Percentiles rank a stretch among this genome's conserved stretches.
phyloP scores from a whole-genome alignment of 495 filamentous ascomycete genomes.

The Lophium mytilinum region DNA sequence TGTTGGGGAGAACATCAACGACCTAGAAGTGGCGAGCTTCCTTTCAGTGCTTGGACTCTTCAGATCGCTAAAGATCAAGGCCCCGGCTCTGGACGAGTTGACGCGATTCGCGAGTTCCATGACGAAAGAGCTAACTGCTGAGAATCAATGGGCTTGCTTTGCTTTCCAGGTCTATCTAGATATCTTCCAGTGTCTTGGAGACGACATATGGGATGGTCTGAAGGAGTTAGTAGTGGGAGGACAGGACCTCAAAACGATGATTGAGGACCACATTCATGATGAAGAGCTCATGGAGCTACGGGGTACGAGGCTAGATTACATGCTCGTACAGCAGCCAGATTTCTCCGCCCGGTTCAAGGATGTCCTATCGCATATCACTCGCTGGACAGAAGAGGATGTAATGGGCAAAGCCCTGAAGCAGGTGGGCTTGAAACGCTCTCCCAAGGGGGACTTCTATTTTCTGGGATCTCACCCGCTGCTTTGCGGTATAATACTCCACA shows the following conservation, averaged over 20 bases:
- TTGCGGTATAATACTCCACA: background rate
- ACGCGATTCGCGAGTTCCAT: background rate
- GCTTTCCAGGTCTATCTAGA: background rate
- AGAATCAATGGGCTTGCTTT: background rate
- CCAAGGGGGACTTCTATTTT: background rate
- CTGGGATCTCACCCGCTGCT: background rate
- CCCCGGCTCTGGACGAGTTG: background rate
- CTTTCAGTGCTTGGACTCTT: no score
- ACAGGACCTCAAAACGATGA: background rate
- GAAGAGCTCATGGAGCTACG: slow-evolving; percentile 3
- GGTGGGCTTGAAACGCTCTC: background rate
- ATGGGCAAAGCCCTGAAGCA: background rate
- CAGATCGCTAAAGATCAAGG: no score
- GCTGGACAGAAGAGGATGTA: background rate
- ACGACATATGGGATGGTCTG: background rate
- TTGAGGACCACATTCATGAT: slow-evolving; percentile 1
- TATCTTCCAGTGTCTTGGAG: background rate
- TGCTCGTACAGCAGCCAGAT: slow-evolving; percentile 1
- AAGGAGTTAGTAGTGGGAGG: background rate
- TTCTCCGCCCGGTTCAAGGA: slow-evolving; percentile 2
- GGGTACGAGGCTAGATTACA: slow-evolving; percentile 7
- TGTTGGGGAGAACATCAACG: no score
- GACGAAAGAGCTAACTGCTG: background rate
- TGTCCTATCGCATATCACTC: background rate
- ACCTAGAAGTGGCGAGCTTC: no score